Base-by-base conservation (phyloP, 164 flowering plant species). In the Nelumbo lutea region DNA sequence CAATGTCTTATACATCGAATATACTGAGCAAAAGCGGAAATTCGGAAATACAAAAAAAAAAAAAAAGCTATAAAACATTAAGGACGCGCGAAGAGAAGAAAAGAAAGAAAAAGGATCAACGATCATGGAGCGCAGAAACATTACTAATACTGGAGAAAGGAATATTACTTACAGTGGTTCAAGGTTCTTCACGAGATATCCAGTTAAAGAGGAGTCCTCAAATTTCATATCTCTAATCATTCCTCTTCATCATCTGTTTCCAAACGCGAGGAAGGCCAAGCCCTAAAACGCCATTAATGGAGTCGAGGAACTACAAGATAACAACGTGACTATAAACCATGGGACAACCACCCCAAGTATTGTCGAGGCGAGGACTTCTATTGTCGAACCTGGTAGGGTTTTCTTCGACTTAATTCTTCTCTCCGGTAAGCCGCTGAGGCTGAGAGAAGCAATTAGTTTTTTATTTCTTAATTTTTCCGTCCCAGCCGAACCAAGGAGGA, bases 141-240 rank as follows among this genome's bases (percentile, higher is more conserved):
- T 27, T 27, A 27, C 27, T 27, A 27, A 14, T 44, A 14, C 6
- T 15, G 3, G 47, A 40, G 9, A 53, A 59, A 38, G 38, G 42
- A 55, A 61, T 8, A 59, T 9, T 6, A 73, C 82, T 79, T 60
- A 79, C 82, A 76, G 59, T 47, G 79, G 77, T 70, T 73, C 48
- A 62, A 79, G 79, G 53, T 71, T 79, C 62, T 68, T 66, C 42
- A 72, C 73, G 69, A 79, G 82, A 57, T 70, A 79, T 55, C 59
- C 50, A 53, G 75, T 68, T 42, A 76, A 69, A 11, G 72, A 76
- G 47, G 70, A 59, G 2, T 79, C 82, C 50, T 71, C 77, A 66
- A 73, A 62, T 72, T 76, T 76, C 82, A 79, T 76, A 42, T 68
- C 72, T 59, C 64, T 66, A 50, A 68, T 59, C 50, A 60, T 64